Evolutionary conservation across 306 rosid species (phyloP), one percentile per base, ranked within the genome.

Genomic region (Hippophae tibetana): DNA sequence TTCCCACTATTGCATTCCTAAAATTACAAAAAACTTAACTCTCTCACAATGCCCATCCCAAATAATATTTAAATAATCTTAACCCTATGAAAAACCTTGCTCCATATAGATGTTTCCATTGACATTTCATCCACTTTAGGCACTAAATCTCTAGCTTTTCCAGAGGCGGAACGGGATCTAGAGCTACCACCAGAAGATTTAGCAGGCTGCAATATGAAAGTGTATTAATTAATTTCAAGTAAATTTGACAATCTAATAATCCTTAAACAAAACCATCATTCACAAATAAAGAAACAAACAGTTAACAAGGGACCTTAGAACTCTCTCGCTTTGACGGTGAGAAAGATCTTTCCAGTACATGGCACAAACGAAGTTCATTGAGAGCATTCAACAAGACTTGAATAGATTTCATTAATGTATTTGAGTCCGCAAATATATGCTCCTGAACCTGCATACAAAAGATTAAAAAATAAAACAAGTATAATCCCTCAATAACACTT

Each of bases 371-470:
- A 63, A 90, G 90, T 77, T 87, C 97, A 82, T 90, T 90, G 8
- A 90, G 89, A 69, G 90, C 80, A 72, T 75, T 82, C 77, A 90
- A 73, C 74, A 82, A 69, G 58, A 90, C 90, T 82, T 90, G 89
- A 81, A 90, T 82, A 31, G 97, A 87, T 66, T 85, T 90, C 73
- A 68, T 71, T 78, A 82, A 74, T 76, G 61, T 80, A 69, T 90
- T 90, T 8, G 97, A 82, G 69, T 72, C 89, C 2, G 70, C 62
- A 72, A 90, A 90, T 65, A 90, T 67, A 69, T 81, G 78, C 75
- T 90, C 89, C 74, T 79, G 83, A 69, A 90, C 79, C 97, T 90
- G 90, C 82, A 82, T 45, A 58, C 62, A 65, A 54, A 65, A 65
- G 61, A 25, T 69, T 46, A 62, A 61, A 45, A 46, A 57, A 75